Percentiles rank a stretch among this genome's conserved stretches.
phyloP scores from a whole-genome alignment of 2,329 filamentous ascomycete species.

The Penicillium sp. region DNA sequence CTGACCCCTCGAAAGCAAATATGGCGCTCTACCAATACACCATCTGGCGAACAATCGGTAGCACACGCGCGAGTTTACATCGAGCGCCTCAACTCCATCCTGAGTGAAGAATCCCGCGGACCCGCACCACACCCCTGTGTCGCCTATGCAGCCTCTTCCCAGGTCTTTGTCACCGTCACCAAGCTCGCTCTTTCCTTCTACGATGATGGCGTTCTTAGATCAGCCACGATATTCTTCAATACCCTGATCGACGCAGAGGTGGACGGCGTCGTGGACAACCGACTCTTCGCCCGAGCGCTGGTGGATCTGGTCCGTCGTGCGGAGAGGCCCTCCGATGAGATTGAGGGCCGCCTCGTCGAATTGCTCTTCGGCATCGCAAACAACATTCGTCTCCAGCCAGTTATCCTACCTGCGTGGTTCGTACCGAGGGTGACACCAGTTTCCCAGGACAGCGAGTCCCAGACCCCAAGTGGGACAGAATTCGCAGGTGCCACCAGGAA shows the following conservation, averaged over 20 bases:
- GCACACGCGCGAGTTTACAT: slow-evolving; percentile 55
- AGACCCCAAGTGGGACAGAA: slow-evolving; percentile 58
- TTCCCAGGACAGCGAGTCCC: slow-evolving; percentile 41
- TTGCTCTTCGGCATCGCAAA: slow-evolving; percentile 94
- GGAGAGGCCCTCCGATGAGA: slow-evolving; percentile 67
- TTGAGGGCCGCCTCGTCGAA: slow-evolving; percentile 87
- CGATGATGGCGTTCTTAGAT: slow-evolving; percentile 81
- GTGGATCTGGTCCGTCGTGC: slow-evolving; percentile 84
- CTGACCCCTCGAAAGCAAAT: slow-evolving; percentile 50
- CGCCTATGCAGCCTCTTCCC: slow-evolving; percentile 78
- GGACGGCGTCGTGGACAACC: slow-evolving; percentile 88
- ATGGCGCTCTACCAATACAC: slow-evolving; percentile 59
- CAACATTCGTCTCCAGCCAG: slow-evolving; percentile 87
- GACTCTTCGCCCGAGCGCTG: slow-evolving; percentile 80
- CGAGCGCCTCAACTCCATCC: slow-evolving; percentile 63
- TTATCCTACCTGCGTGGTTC: slow-evolving; percentile 91
- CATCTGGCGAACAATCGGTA: slow-evolving; percentile 54
- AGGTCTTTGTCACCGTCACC: slow-evolving; percentile 85
- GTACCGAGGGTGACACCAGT: slow-evolving; percentile 55
- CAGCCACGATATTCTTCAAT: slow-evolving; percentile 83
- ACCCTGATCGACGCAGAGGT: slow-evolving; percentile 95
- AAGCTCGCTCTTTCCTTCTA: slow-evolving; percentile 85
- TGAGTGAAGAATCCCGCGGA: slow-evolving; percentile 85
- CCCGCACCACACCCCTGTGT: slow-evolving; percentile 91
- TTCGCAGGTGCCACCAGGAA: slow-evolving; percentile 85